Evolutionary conservation across 176 grass and related monocot genomes (phyloP).

Genomic region (Aegilops tauschii): DNA sequence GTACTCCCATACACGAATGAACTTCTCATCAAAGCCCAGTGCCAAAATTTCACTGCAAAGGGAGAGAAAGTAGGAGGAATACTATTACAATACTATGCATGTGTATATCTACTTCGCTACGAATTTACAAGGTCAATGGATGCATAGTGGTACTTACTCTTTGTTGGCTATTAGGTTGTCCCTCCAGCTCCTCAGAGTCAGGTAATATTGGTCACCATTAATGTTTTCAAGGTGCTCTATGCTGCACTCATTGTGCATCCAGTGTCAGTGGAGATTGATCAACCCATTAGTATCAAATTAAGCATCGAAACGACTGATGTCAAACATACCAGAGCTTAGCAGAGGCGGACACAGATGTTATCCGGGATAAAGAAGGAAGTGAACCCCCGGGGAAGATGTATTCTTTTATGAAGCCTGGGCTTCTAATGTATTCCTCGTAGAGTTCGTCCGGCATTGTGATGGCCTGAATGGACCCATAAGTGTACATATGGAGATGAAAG

Average conservation of each 20-base stretch:
- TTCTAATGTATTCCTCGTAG: conserved; percentile 63
- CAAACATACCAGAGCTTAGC: conserved; percentile 42
- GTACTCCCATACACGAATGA: conserved; percentile 54
- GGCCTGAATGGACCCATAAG: conserved; percentile 31
- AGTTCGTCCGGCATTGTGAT: conserved; percentile 55
- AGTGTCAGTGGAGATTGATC: neutral
- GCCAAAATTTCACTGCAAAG: conserved; percentile 36
- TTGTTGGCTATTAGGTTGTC: conserved; percentile 44
- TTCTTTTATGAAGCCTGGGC: conserved; percentile 65
- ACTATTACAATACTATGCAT: neutral
- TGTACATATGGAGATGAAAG: neutral
- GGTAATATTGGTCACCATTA: conserved; percentile 46
- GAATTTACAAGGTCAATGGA: neutral
- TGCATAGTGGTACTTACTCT: conserved; percentile 24
- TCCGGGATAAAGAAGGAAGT: conserved; percentile 53
- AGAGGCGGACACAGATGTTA: conserved; percentile 44
- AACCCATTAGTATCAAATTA: neutral
- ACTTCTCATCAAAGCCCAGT: conserved; percentile 64
- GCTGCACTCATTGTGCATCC: conserved; percentile 6
- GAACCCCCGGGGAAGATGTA: conserved; percentile 70
- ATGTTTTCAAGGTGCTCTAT: conserved; percentile 57
- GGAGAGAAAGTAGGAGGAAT: neutral
- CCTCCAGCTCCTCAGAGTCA: conserved; percentile 51
- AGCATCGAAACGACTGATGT: neutral
- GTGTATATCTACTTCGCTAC: too few species aligned